Conservation (phyloP, 352 stramenopile genomes). For the Pythium insidiosum region DNA sequence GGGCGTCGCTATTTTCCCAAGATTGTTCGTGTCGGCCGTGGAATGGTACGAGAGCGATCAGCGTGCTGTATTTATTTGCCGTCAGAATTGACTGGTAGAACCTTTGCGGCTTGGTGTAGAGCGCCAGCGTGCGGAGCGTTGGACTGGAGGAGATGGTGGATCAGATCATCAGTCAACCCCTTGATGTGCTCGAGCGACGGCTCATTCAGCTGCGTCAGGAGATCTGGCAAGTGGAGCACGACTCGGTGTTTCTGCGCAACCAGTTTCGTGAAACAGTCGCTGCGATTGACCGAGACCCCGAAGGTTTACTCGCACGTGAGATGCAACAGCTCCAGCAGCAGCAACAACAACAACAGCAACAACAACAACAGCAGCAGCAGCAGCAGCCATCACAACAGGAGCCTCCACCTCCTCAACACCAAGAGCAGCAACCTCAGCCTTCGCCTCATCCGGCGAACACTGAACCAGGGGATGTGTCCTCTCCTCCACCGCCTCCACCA, state of each 20-base stretch:
- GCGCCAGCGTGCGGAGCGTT: slow-evolving; percentile 66
- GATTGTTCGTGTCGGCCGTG: slow-evolving; percentile 90
- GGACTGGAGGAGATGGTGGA: slow-evolving; percentile 81
- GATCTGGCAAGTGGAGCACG: slow-evolving; percentile 58
- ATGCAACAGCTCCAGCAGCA: slow-evolving; percentile 16
- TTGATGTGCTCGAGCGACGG: slow-evolving; percentile 64
- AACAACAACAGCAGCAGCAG: slow-evolving; percentile 31
- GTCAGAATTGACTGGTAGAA: no score
- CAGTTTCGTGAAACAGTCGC: slow-evolving; percentile 62
- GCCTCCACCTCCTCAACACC: slow-evolving; percentile 5
- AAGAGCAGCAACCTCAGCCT: not conserved
- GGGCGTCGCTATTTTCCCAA: slow-evolving; percentile 91
- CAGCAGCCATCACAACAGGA: slow-evolving; percentile 14
- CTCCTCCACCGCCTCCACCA: slow-evolving; percentile 3
- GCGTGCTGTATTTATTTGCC: not conserved
- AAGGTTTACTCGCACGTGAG: slow-evolving; percentile 28
- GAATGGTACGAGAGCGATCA: slow-evolving; percentile 40
- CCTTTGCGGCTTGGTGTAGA: slow-evolving; percentile 33
- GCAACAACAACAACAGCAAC: slow-evolving; percentile 6
- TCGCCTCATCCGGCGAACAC: no score
- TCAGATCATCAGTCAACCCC: slow-evolving; percentile 65
- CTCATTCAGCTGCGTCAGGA: slow-evolving; percentile 42
- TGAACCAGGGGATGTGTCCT: not conserved
- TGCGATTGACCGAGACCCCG: slow-evolving; percentile 61
- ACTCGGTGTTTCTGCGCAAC: slow-evolving; percentile 57